Base-by-base conservation (phyloP, 2,329 filamentous ascomycete genomes). In the Colletotrichum sp. region DNA sequence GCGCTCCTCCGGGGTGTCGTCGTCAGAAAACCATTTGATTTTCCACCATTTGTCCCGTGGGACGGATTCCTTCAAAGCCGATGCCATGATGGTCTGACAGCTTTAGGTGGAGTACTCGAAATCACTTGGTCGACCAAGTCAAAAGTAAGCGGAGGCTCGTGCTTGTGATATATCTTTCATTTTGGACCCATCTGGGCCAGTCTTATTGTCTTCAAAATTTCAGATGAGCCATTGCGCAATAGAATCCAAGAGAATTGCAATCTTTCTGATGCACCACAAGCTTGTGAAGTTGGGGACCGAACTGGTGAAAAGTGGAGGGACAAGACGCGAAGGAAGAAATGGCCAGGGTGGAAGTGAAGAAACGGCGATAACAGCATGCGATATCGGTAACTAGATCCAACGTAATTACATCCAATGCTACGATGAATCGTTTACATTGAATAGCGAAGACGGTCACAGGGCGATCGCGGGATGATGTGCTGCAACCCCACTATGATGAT, bases 21-120 rank as follows among this genome's bases (percentile, higher is more conserved):
- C 82, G 32, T 86, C 82, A 7, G 88, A 81, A 79, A 87, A 90
- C 89, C 88, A 90, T 72, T 88, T 84, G 72, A 85, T 79, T 15
- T 86, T 80, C 72, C 83, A 85, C 84, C 84, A 86, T 72, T 82
- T 83, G 73, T 49, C 49, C n/a, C 74, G 74, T n/a, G 74, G 44
- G 44, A 52, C n/a, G 44, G 44, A 21, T 0, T 13, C 44, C 7
- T 52, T 52, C n/a, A 52, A 21, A 21, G 44, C n/a, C 18, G 44
- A 21, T 52, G 44, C 6, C 44, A 52, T 52, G n/a, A 52, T 52
- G n/a, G 7, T 21, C n/a, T 52, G n/a, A 13, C 18, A 52, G n/a
- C 44, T 13, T 49, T 21, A 2, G 44, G 44, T 52, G n/a, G 1
- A 21, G 44, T 21, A 21, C 10, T 52, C n/a, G 44, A 52, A 21